A percentile compares a stretch with the other conserved stretches of the same genome.
These are phyloP conservation scores for Vitis hybrid DNA, from an alignment of 177 flowering plant genomes.

Conservation along the genomic window DNA sequence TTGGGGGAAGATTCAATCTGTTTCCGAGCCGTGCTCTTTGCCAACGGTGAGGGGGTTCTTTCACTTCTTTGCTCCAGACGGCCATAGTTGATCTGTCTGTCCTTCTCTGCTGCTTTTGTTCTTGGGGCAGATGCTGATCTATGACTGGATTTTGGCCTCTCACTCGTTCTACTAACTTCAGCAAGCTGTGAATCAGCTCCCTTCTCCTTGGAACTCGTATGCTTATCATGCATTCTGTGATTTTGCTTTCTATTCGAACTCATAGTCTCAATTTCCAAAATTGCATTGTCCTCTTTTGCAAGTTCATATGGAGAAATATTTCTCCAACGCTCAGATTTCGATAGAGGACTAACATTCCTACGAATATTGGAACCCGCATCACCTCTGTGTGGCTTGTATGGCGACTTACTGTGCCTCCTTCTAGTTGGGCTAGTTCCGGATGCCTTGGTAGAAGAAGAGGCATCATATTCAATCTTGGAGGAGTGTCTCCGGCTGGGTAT, in stretches of 20 bases:
- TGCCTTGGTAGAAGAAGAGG: conserved; percentile 17
- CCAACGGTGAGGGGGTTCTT: conserved; percentile 34
- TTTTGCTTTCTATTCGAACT: conserved; percentile 25
- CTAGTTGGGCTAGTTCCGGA: conserved; percentile 20
- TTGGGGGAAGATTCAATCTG: conserved; percentile 27
- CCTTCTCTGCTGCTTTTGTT: conserved; percentile 32
- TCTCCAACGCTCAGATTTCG: conserved; percentile 32
- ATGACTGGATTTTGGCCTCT: conserved; percentile 25
- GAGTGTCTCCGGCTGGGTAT: conserved; percentile 19
- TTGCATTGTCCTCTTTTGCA: conserved; percentile 20
- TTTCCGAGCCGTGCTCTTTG: conserved; percentile 23
- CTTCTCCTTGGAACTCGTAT: conserved; percentile 12
- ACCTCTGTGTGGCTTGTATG: conserved; percentile 40
- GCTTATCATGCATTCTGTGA: conserved; percentile 13
- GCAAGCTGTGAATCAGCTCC: conserved; percentile 7
- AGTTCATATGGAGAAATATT: conserved; percentile 43
- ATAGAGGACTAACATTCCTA: conserved; percentile 29
- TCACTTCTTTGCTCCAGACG: conserved; percentile 19
- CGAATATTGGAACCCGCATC: conserved; percentile 16
- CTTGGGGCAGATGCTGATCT: conserved; percentile 56
- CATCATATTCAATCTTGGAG: conserved; percentile 22
- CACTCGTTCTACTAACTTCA: conserved; percentile 21
- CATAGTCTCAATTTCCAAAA: conserved; percentile 15
- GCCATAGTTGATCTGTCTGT: conserved; percentile 16
- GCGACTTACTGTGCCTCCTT: conserved; percentile 48